Base-by-base conservation (phyloP, 2,329 filamentous ascomycete genomes). In the Diaporthe ilicicola region DNA sequence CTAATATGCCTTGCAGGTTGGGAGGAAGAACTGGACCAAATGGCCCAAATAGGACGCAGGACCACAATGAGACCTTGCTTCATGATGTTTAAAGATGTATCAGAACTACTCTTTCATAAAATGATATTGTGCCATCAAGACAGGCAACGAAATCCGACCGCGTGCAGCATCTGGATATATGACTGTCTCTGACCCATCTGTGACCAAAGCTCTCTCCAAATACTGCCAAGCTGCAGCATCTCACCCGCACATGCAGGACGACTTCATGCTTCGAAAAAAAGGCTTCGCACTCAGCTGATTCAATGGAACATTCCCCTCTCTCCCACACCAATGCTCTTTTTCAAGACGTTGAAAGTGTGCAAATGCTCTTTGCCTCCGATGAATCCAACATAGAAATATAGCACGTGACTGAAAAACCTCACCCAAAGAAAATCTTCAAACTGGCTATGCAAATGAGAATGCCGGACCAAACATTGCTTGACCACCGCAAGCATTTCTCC, bases 21-120 rank as follows among this genome's bases (percentile, higher is more conserved):
- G 87, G 74, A 87, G 84, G 80, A 80, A 80, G 76, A 86, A 84
- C 78, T 90, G 88, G 88, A 85, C 80, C 75, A 89, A 84, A 77
- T 90, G 84, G 78, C 88, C 88, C 73, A 87, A 86, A 85, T 88
- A 83, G n/a, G 83, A 76, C 74, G 24, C 44, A 70, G 39, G 50
- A 12, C 34, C 37, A 42, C 24, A 6, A 53, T 65, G 50, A 22
- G 50, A 19, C 32, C 32, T 42, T 50, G 27, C 24, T 39, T 53
- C 51, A 54, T 29, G 8, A 42, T 69, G 50, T 44, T 67, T 55
- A 66, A 68, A 67, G 44, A 54, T 69, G 22, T 68, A 46, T 61
- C 67, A 55, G 44, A 56, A 53, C 15, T 44, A 27, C n/a, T 29
- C 13, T 17, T 39, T 19, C 29, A 19, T 32, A 51, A 6, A 51